Percentiles rank a stretch among this genome's conserved stretches.
Conservation (phyloP, 2,329 filamentous ascomycete genomes). For the Fusarium verticillioides region DNA sequence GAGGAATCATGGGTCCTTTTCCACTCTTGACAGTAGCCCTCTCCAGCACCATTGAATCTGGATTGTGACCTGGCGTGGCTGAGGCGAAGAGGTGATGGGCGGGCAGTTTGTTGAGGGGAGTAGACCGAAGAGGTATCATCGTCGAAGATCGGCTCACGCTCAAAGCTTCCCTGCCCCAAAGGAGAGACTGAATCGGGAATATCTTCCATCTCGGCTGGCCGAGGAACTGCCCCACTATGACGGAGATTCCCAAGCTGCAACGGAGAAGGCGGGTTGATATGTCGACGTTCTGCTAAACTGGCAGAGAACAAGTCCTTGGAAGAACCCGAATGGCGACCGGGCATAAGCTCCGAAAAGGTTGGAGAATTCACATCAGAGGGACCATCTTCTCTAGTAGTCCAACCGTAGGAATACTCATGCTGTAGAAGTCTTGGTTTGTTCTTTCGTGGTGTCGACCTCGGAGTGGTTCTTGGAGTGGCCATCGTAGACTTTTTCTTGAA, state of each 20-base stretch:
- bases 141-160: slow-evolving; percentile 15
- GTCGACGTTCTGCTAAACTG: slow-evolving; percentile 48
- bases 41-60: slow-evolving; percentile 30
- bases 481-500: slow-evolving; percentile 29
- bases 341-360: slow-evolving; percentile 50
- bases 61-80: slow-evolving; percentile 33
- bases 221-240: slow-evolving; percentile 5
- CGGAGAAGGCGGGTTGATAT: slow-evolving; percentile 42
- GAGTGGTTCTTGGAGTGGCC: slow-evolving; percentile 33
- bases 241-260: slow-evolving; percentile 39
- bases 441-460: slow-evolving; percentile 36
- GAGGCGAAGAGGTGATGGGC: slow-evolving; percentile 38
- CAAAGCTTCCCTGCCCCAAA: slow-evolving; percentile 34
- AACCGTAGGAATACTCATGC: slow-evolving; percentile 5
- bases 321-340: slow-evolving; percentile 30
- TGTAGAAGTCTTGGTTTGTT: slow-evolving; percentile 16
- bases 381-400: slow-evolving; percentile 19
- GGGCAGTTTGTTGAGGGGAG: slow-evolving; percentile 33
- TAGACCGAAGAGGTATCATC: slow-evolving; percentile 42
- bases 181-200: slow-evolving; percentile 44
- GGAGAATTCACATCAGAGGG: slow-evolving; percentile 32
- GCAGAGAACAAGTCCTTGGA: slow-evolving; percentile 23
- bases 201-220: slow-evolving; percentile 32
- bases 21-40: slow-evolving; percentile 46
- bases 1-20: slow-evolving; percentile 35